Evolutionary conservation across 2,329 filamentous ascomycete species (phyloP).

Genomic region (Clathrospora elynae): DNA sequence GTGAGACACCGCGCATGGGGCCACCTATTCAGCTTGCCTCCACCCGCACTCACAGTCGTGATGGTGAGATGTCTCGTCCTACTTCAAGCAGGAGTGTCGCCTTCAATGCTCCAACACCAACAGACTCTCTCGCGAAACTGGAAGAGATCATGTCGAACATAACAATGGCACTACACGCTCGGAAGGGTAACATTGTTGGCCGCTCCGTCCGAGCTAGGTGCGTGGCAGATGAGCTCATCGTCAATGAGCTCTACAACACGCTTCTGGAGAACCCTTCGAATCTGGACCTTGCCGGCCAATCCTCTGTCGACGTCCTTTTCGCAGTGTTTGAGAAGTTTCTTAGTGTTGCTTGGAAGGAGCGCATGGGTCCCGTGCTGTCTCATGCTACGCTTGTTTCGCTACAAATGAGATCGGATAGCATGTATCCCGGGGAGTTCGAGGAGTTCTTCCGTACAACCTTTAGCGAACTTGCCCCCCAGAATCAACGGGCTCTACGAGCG

Average conservation of each 20-base stretch:
- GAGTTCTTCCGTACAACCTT: conserved; percentile 61
- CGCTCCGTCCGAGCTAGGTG: conserved; percentile 73
- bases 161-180: conserved; percentile 77
- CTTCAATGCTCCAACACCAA: conserved; percentile 33
- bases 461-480: conserved; percentile 61
- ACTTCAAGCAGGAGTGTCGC: conserved; percentile 40
- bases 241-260: conserved; percentile 90
- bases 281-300: conserved; percentile 74
- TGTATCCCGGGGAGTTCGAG: conserved; percentile 73
- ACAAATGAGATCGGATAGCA: conserved; percentile 67
- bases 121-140: conserved; percentile 64
- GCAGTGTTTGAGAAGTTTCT: conserved; percentile 94
- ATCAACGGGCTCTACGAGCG: conserved; percentile 76
- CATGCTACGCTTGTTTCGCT: conserved; percentile 72
- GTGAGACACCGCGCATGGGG: conserved; percentile 44
- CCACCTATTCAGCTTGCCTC: conserved; percentile 44
- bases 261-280: conserved; percentile 83
- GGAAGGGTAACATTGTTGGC: conserved; percentile 85
- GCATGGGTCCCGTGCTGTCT: conserved; percentile 84
- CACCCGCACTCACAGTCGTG: conserved; percentile 45
- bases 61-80: conserved; percentile 42
- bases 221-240: conserved; percentile 73
- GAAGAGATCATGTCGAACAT: conserved; percentile 88
- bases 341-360: conserved; percentile 82
- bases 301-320: conserved; percentile 82